Evolutionary conservation across 2,329 filamentous ascomycete species (phyloP), one percentile per base, ranked within the genome.

Genomic region (Sclerotinia spermophila): DNA sequence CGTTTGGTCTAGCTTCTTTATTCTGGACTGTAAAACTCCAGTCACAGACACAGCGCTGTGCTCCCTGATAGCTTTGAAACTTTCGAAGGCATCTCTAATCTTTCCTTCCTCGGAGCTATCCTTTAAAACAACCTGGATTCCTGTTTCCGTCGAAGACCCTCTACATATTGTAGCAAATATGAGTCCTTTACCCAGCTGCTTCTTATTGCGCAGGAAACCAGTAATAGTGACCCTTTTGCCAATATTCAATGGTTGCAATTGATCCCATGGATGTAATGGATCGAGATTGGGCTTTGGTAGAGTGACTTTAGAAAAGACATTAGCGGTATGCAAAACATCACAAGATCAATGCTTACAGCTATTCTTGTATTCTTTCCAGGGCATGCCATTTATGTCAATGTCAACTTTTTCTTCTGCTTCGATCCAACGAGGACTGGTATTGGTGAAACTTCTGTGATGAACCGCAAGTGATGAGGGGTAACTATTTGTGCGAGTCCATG

Each of bases 191-290:
- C 88, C 89, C 33, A 94, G 83, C 75, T 92, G 88, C 72, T 88
- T 86, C 42, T 89, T 85, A 72, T 87, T 88, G 38, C 89, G 88
- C 0, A 97, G 80, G 75, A 94, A 96, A 30, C 94, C 94, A 79
- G 89, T 85, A 0, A 92, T 79, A 0, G 84, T 83, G 44, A 91
- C 83, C 30, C 81, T 77, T 11, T 82, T 60, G 51, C 81, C 81
- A 8, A 78, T 60, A 13, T 67, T 65, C 27, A 74, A 70, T 45
- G 58, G 67, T 48, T 67, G 61, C 21, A 48, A 24, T n/a, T 11
- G 11, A 15, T 33, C 60, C 35, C 74, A 67, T 58, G 64, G 69
- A 51, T 69, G 53, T 17, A 61, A 38, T 58, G 75, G 67, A 65
- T 68, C 44, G 60, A 77, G 70, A 21, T 40, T 71, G 17, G 71